Evolutionary conservation across 805 yeast genomes (phyloP), one percentile per base, ranked within the genome.

Genomic region (Citeromyces matritensis): DNA sequence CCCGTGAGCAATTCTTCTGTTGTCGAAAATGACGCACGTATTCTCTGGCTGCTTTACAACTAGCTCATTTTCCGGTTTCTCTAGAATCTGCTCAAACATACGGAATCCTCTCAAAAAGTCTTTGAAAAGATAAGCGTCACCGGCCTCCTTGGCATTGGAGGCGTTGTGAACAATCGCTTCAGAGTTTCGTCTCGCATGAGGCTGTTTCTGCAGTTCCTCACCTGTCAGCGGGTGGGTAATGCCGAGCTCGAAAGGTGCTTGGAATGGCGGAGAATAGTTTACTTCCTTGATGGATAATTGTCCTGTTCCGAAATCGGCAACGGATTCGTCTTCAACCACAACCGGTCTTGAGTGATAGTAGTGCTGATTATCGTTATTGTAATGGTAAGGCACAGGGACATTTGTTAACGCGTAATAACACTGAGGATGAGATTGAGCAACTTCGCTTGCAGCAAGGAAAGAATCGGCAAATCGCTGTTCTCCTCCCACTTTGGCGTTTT

Each of bases 191-290:
- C 17, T 17, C n/a, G 24, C 30, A 2, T 13, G 9, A 24, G 34
- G 37, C 24, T 30, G 17, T 10, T 15, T 25, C 14, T 26, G 33
- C 12, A 26, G 39, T 41, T 40, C 39, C 23, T 37, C 37, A 14
- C 8, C 53, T 41, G 29, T 39, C 33, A 40, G 33, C 23, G 55
- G 51, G 9, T 51, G 52, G 11, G 61, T 58, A n/a, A 69, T 62
- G 12, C 73, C 73, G 34, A 52, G 53, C 39, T 77, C 83, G 35
- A 73, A 69, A 1, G 88, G 88, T 0, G 81, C 88, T 45, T 80
- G 93, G 55, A 77, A 79, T 8, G 86, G 88, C 2, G 93, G 91
- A 1, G 88, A 73, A 48, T 79, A 80, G 45, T 76, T 77, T 12
- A 78, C 67, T 33, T 66, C 73, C 40, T 64, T 65, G 39, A 77